Conservation (phyloP, 345 rosid species). For the Barbarea vulgaris region DNA sequence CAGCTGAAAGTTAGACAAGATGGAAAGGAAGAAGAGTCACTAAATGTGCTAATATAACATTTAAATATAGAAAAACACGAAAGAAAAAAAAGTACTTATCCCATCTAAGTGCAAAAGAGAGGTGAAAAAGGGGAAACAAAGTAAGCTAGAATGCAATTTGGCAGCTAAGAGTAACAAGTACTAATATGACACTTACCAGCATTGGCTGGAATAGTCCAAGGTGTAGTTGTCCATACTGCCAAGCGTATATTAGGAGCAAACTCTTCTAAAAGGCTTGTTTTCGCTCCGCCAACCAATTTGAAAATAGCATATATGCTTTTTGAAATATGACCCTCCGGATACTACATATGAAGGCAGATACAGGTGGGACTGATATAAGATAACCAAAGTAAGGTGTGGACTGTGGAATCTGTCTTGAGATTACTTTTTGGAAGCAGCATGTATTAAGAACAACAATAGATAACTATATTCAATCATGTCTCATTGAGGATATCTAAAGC, state of each 20-base stretch:
- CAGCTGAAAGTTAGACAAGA: conserved; percentile 58
- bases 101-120: background rate
- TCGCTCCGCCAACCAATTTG: conserved; percentile 53
- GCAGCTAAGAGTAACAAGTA: conserved; percentile 12
- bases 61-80: background rate
- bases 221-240: conserved; percentile 98
- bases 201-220: conserved; percentile 97
- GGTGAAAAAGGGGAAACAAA: background rate
- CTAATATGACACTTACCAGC: conserved; percentile 58
- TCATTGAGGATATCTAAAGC: conserved; percentile 2
- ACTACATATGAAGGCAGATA: conserved; percentile 51
- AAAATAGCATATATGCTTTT: conserved; percentile 88
- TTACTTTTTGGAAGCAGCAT: background rate
- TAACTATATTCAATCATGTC: background rate
- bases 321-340: conserved; percentile 95
- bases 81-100: background rate
- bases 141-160: conserved; percentile 6
- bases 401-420: background rate
- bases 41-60: conserved; percentile 1
- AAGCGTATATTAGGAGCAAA: conserved; percentile 73
- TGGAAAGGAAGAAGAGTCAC: conserved; percentile 20
- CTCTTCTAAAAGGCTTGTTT: conserved; percentile 53
- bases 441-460: conserved; percentile 3
- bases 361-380: conserved; percentile 14
- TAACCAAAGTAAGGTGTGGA: conserved; percentile 15